phyloP scores from a whole-genome alignment of 2,329 filamentous ascomycete species.

The Xylariomycetidae sp. region DNA sequence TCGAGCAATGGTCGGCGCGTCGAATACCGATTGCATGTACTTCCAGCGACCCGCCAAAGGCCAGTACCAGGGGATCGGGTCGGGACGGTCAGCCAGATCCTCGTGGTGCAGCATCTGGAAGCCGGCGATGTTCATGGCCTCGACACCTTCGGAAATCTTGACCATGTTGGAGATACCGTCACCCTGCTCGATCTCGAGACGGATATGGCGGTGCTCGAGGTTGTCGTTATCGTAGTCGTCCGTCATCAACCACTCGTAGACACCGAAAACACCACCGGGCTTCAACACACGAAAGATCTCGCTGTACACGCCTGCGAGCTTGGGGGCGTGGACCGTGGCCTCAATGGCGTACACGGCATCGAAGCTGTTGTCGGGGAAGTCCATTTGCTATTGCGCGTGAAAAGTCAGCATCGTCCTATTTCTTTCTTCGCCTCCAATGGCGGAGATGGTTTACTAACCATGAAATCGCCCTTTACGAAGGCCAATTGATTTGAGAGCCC shows the following conservation, averaged over 20 bases:
- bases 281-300: constrained; percentile 95
- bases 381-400: constrained; percentile 64
- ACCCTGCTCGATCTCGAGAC: constrained; percentile 90
- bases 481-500: constrained; percentile 71
- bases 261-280: constrained; percentile 90
- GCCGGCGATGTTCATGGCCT: constrained; percentile 79
- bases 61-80: constrained; percentile 88
- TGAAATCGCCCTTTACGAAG: constrained; percentile 95
- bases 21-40: constrained; percentile 73
- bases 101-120: constrained; percentile 80
- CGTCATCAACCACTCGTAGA: constrained; percentile 99
- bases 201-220: constrained; percentile 78
- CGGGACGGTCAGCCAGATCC: constrained; percentile 73
- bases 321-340: constrained; percentile 90
- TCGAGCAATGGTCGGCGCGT: constrained; percentile 75
- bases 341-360: constrained; percentile 97
- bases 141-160: constrained; percentile 71
- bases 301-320: constrained; percentile 84
- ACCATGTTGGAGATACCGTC: constrained; percentile 99
- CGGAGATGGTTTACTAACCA: too few species aligned
- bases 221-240: constrained; percentile 89
- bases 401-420: not conserved
- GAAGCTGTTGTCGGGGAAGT: constrained; percentile 84
- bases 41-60: constrained; percentile 78
- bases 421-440: too few species aligned